phyloP scores from a whole-genome alignment of 805 yeast species.

The Candida ortonii region DNA sequence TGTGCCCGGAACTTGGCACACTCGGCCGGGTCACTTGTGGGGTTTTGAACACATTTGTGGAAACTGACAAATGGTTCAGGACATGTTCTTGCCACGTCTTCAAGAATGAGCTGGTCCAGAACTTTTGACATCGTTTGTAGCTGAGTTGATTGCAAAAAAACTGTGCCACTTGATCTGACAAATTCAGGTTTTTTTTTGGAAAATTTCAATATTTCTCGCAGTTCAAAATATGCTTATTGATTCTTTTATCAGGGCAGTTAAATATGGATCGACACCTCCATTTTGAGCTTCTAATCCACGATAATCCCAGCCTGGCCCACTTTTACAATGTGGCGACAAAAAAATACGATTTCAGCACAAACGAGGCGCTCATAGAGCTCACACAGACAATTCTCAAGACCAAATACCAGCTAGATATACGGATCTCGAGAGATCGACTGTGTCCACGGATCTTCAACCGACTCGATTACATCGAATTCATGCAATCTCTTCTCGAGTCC shows the following conservation, averaged over 20 bases:
- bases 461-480: constrained; percentile 26
- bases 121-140: constrained; percentile 38
- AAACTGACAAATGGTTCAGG: constrained; percentile 70
- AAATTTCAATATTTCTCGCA: constrained; percentile 5
- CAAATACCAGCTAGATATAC: constrained; percentile 17
- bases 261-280: constrained; percentile 8
- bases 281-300: constrained; percentile 12
- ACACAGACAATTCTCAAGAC: constrained; percentile 20
- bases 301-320: constrained; percentile 17
- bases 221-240: no score
- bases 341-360: constrained; percentile 22
- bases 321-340: constrained; percentile 10
- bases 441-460: constrained; percentile 35
- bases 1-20: constrained; percentile 57
- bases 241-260: not conserved
- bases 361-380: constrained; percentile 22
- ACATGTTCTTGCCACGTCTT: constrained; percentile 75
- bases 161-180: not conserved
- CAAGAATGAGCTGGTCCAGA: constrained; percentile 71
- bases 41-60: constrained; percentile 63
- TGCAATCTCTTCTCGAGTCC: constrained; percentile 12
- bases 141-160: no score
- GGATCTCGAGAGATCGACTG: constrained; percentile 18
- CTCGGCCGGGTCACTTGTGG: constrained; percentile 37
- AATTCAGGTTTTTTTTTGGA: no score